Base-by-base conservation (phyloP, 176 grass and related monocot genomes). In the Carex littledalei region DNA sequence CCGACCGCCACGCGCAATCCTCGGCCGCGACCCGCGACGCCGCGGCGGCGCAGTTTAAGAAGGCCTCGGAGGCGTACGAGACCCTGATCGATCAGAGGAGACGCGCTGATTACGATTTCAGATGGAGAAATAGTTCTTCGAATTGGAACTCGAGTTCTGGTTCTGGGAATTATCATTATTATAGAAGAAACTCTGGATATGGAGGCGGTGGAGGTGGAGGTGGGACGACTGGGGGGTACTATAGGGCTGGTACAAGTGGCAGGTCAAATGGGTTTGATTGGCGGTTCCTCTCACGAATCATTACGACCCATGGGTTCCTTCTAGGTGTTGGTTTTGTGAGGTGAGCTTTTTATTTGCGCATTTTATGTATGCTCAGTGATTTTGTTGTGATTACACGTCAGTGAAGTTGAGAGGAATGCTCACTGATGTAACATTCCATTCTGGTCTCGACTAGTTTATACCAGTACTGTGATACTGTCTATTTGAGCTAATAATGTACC, bases 1-100 rank as follows among this genome's bases (percentile, higher is more conserved):
- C 80, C 7, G 80, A 83, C 22, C 81, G 81, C 13, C 81, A 83
- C 61, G 41, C 21, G 55, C 81, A 68, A 50, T 83, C 81, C 8
- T 83, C 81, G 11, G 5, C 35, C 0, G 14, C 35, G 61, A 22
- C 41, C 3, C 81, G 37, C n/a, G 21, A 43, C 13, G 10, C 63
- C 6, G 81, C 81, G 14, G 20, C 81, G 1, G 22, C 81, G 7
- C 62, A 68, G 61, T 83, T 83, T 35, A 52, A 67, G 39, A 63
- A 17, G 60, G 63, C 24, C 4, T 83, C 81, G 1, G 81, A 83
- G 62, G 81, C 81, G 34, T 83, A 83, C 21, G 81, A 83, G 14
- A 83, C 81, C 9, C 63, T 83, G 81, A 31, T 67, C 43, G 62
- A 83, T 17, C 63, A 52, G 62, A 67, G 41, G 37, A 67, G 16